Evolutionary conservation across 441 rosid genomes (phyloP).

Genomic region (Erysimum cheiri): DNA sequence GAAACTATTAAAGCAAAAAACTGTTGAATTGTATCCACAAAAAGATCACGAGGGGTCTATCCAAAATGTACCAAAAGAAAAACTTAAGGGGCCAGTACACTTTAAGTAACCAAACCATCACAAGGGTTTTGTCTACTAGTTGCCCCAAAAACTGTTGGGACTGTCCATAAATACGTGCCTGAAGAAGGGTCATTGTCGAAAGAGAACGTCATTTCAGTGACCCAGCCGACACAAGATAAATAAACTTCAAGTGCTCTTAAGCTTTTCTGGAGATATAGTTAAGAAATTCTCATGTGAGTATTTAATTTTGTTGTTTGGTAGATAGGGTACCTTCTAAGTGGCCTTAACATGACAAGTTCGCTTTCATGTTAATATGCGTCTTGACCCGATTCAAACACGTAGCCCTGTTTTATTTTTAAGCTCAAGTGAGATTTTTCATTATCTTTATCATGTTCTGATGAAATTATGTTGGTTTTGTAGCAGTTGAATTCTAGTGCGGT

Average conservation of each 20-base stretch:
- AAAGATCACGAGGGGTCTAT: slow-evolving; percentile 36
- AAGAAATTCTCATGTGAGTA: slow-evolving; percentile 37
- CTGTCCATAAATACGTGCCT: slow-evolving; percentile 28
- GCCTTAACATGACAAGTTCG: slow-evolving; percentile 36
- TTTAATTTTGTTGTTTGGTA: slow-evolving; percentile 42
- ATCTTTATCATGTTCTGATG: neutral
- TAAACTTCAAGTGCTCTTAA: slow-evolving; percentile 20
- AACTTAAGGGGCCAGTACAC: slow-evolving; percentile 36
- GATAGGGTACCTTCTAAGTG: slow-evolving; percentile 29
- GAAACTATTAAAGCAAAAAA: neutral
- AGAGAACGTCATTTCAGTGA: slow-evolving; percentile 36
- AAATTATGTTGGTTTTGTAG: neutral
- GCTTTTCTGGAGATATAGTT: slow-evolving; percentile 24
- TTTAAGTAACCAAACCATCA: slow-evolving; percentile 33
- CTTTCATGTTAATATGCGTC: slow-evolving; percentile 12
- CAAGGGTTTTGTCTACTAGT: slow-evolving; percentile 36
- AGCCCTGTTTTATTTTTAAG: neutral
- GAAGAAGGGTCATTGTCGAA: slow-evolving; percentile 31
- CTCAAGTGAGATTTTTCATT: neutral
- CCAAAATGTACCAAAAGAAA: slow-evolving; percentile 28
- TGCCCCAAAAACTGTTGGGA: slow-evolving; percentile 38
- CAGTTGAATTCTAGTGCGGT: neutral
- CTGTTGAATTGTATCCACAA: slow-evolving; percentile 35
- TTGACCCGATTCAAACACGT: slow-evolving; percentile 2
- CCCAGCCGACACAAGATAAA: slow-evolving; percentile 41